Evolutionary conservation across 768 basidiomycete genomes (phyloP).

Genomic region (Kwoniella dendrophila): DNA sequence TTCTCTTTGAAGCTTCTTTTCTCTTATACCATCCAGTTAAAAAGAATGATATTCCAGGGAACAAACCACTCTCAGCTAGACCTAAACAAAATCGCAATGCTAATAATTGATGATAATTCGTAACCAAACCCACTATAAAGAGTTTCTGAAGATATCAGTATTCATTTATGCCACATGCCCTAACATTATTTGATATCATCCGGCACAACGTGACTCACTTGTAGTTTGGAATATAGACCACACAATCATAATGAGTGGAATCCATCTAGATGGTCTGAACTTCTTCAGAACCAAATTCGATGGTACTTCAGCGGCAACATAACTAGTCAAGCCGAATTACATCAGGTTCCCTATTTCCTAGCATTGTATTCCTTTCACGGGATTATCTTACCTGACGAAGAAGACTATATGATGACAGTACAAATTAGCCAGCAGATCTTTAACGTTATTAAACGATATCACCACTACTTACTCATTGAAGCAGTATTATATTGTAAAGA

Average conservation of each 20-base stretch:
- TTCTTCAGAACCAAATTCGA: constrained; percentile 53
- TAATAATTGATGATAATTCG: constrained; percentile 46
- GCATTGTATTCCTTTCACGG: background rate
- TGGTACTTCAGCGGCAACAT: constrained; percentile 54
- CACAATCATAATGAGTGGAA: constrained; percentile 51
- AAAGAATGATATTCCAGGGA: constrained; percentile 53
- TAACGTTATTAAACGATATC: background rate
- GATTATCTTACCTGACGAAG: constrained; percentile 31
- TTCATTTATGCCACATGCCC: too few species aligned
- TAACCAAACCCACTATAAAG: constrained; percentile 52
- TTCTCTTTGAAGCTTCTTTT: constrained; percentile 47
- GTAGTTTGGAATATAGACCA: constrained; percentile 53
- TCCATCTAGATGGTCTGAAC: constrained; percentile 50
- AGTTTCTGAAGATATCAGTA: too few species aligned
- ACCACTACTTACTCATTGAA: constrained; percentile 40
- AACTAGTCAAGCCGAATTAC: constrained; percentile 9
- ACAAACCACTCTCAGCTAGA: constrained; percentile 47
- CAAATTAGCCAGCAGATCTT: background rate
- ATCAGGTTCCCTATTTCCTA: background rate
- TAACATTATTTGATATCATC: too few species aligned
- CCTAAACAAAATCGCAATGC: constrained; percentile 52
- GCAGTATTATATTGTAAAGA: constrained; percentile 49
- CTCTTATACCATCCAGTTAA: constrained; percentile 53
- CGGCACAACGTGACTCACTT: constrained; percentile 43
- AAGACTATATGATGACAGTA: constrained; percentile 18